phyloP scores from a whole-genome alignment of 192 early-diverging fungal genomes.

The Dissophora ornata region DNA sequence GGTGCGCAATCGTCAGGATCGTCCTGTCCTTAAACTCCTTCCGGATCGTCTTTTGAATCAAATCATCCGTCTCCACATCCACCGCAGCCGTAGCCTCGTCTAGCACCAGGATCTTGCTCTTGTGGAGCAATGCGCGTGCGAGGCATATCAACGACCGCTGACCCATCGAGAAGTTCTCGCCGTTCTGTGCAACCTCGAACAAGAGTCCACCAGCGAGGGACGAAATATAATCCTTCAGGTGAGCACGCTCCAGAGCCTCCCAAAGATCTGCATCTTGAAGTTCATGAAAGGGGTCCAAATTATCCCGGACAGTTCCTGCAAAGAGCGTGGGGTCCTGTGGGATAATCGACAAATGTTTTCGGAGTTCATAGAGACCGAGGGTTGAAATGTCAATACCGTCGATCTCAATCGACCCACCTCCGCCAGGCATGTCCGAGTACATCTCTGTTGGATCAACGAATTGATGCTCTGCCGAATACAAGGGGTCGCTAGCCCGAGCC shows the following conservation, averaged over 20 bases:
- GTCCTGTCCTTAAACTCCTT: constrained; percentile 80
- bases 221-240: constrained; percentile 36
- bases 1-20: constrained; percentile 91
- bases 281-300: constrained; percentile 79
- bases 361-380: constrained; percentile 67
- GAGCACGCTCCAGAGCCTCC: constrained; percentile 62
- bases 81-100: constrained; percentile 68
- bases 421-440: constrained; percentile 29
- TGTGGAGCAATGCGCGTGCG: constrained; percentile 72
- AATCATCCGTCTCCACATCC: constrained; percentile 85
- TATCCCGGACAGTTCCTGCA: constrained; percentile 70
- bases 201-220: constrained; percentile 39
- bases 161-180: constrained; percentile 78
- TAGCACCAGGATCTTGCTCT: constrained; percentile 60
- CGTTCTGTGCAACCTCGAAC: constrained; percentile 63
- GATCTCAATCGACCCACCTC: constrained; percentile 77
- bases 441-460: background rate
- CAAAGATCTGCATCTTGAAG: constrained; percentile 68
- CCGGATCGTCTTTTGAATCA: constrained; percentile 89
- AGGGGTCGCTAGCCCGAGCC: constrained; percentile 27
- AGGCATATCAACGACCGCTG: constrained; percentile 78
- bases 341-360: constrained; percentile 78
- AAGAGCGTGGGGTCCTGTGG: constrained; percentile 86
- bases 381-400: constrained; percentile 77
- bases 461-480: background rate